Conservation (phyloP, 2,329 filamentous ascomycete genomes). For the Teratosphaeria gauchensis region DNA sequence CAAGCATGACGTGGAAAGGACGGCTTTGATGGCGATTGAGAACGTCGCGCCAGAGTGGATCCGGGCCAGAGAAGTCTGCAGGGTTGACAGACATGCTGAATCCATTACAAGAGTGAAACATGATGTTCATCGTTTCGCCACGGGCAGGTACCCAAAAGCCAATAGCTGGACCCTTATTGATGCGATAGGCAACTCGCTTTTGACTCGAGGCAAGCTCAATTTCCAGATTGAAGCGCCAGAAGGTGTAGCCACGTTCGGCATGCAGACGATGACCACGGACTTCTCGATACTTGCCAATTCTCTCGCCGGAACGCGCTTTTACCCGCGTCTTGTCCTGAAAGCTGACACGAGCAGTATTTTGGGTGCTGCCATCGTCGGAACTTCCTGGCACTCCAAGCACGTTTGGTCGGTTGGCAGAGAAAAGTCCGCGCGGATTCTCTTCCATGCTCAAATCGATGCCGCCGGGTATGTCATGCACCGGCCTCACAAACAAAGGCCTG, state of each 20-base stretch:
- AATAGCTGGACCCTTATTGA: slow-evolving; percentile 80
- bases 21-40: slow-evolving; percentile 82
- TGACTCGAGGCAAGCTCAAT: slow-evolving; percentile 71
- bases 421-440: slow-evolving; percentile 75
- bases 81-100: slow-evolving; percentile 75
- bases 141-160: slow-evolving; percentile 90
- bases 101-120: slow-evolving; percentile 97
- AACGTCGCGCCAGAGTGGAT: slow-evolving; percentile 94
- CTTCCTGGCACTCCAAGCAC: slow-evolving; percentile 18
- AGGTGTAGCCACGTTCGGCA: slow-evolving; percentile 76
- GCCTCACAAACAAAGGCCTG: slow-evolving; percentile 77
- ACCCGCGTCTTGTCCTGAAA: slow-evolving; percentile 38
- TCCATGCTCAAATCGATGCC: slow-evolving; percentile 66
- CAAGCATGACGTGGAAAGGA: slow-evolving; percentile 97
- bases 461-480: slow-evolving; percentile 77
- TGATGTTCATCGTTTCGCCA: slow-evolving; percentile 88
- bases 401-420: slow-evolving; percentile 45
- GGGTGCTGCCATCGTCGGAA: slow-evolving; percentile 9
- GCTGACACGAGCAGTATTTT: slow-evolving; percentile 21
- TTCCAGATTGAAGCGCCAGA: slow-evolving; percentile 95
- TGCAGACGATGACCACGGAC: slow-evolving; percentile 75
- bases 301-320: slow-evolving; percentile 63
- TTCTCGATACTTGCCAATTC: slow-evolving; percentile 69
- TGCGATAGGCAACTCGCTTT: slow-evolving; percentile 84
- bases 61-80: slow-evolving; percentile 76